Percentiles rank a stretch among this genome's conserved stretches.
phyloP scores from a whole-genome alignment of 106 monocot species.

The Chionographis japonica region DNA sequence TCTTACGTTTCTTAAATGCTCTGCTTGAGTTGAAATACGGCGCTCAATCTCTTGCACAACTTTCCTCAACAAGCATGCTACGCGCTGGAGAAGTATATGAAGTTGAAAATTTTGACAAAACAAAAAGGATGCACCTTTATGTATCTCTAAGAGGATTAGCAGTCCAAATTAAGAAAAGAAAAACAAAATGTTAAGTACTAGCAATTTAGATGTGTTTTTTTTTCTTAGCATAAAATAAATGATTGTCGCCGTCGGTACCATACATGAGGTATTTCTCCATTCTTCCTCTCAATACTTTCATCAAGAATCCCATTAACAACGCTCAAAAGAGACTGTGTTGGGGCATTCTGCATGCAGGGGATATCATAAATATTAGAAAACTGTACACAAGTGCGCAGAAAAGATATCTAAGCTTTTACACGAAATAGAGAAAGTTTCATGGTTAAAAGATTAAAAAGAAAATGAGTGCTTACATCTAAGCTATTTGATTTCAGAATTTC shows the following conservation, averaged over 20 bases:
- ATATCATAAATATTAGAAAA: background rate
- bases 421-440: background rate
- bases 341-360: conserved; percentile 48
- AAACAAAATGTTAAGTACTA: too few species aligned
- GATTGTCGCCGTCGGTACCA: conserved; percentile 18
- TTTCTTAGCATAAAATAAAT: background rate
- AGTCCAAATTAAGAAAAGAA: background rate
- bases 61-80: conserved; percentile 59
- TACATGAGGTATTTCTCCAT: conserved; percentile 86
- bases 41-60: conserved; percentile 78
- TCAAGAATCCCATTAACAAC: conserved; percentile 59
- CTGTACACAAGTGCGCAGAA: background rate
- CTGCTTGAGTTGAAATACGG: conserved; percentile 71
- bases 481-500: conserved; percentile 41
- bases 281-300: conserved; percentile 68
- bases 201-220: too few species aligned
- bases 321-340: conserved; percentile 60
- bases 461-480: conserved; percentile 32
- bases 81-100: conserved; percentile 34
- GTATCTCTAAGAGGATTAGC: background rate
- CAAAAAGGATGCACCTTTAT: background rate
- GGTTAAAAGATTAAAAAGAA: conserved; percentile 3
- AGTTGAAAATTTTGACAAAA: background rate
- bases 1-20: conserved; percentile 81
- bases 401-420: background rate